Evolutionary conservation across 2,329 filamentous ascomycete genomes (phyloP), one percentile per base, ranked within the genome.

Genomic region (Torrubiella hemipterigena): DNA sequence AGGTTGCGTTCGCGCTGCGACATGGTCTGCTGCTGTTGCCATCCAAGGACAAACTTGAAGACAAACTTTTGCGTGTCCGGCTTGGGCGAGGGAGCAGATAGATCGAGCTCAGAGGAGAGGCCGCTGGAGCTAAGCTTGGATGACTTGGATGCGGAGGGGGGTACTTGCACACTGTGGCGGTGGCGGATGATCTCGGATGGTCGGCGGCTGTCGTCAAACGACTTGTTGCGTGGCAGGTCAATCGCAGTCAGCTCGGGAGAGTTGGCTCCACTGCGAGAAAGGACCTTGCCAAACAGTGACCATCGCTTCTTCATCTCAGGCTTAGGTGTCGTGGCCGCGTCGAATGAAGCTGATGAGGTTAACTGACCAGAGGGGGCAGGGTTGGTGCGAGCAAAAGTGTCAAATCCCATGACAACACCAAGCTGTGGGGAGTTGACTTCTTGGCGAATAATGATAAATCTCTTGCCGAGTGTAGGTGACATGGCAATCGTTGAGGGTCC

Each of bases 361-460:
- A n/a, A n/a, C n/a, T n/a, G n/a, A n/a, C n/a, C n/a, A n/a, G n/a
- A n/a, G n/a, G n/a, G n/a, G n/a, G n/a, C n/a, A n/a, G n/a, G n/a
- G n/a, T n/a, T n/a, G n/a, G n/a, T 35, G 42, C 53, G 46, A 21
- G 52, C 42, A 37, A 63, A 59, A 0, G 60, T 54, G 44, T 73
- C 68, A 36, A 72, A 72, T 12, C 63, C 63, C 29, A 64, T 46
- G 34, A 63, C 55, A 7, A 71, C 50, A 6, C 65, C 64, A 3
- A 58, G 55, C 37, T 70, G 67, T 1, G 59, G 52, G 5, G 52
- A 44, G 27, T 58, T 60, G 15, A 68, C 46, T 38, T 94, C 86
- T 40, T 82, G 87, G 35, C 85, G 77, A 41, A 94, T 81, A 44
- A 95, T 94, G 54, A 93, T 73, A 38, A 95, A 82, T 38, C 82